Evolutionary conservation across 2,329 filamentous ascomycete species (phyloP), one percentile per base, ranked within the genome.

Genomic region (Calonectria leucothoes): DNA sequence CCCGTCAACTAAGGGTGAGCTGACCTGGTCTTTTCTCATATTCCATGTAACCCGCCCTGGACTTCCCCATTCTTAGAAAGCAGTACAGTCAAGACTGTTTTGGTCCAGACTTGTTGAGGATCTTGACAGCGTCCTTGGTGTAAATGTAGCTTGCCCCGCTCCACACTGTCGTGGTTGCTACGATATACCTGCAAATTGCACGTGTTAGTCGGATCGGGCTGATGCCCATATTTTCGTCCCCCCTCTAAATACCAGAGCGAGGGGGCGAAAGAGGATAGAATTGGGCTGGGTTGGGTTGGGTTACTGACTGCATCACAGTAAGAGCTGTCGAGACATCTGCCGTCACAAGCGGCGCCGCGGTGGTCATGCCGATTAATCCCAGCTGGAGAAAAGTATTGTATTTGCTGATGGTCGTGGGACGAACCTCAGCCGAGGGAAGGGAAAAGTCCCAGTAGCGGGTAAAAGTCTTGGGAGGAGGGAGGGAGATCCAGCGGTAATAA

Each of bases 401-500:
- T 87, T 97, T 97, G 85, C 93, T 95, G 74, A 97, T 94, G 1
- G 90, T 93, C 0, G 95, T 97, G 1, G 95, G 95, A 73, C 92
- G 93, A 7, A 97, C 95, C 84, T 97, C 94, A 3, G 95, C 95
- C 48, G 93, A 94, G 2, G 95, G 97, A 17, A 99, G 89, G 4
- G 94, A 96, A 82, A 99, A 98, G 85, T 99, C 97, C 97, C 97
- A 99, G 85, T 98, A 99, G 23, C 97, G 89, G 23, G 90, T 86
- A 84, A 98, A 94, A 0, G 97, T 98, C 86, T 98, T 98, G 2
- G 97, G 97, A 0, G 94, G 93, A 0, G 97, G 97, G 7, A 99
- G 89, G 2, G 95, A 97, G 77, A 98, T 97, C 91, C 95, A 98
- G 76, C 97, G 93, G 84, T 97, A 98, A 87, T 98, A 98, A 78